Evolutionary conservation across 257 asterid genomes (phyloP).

Genomic region (Cinchona pubescens): DNA sequence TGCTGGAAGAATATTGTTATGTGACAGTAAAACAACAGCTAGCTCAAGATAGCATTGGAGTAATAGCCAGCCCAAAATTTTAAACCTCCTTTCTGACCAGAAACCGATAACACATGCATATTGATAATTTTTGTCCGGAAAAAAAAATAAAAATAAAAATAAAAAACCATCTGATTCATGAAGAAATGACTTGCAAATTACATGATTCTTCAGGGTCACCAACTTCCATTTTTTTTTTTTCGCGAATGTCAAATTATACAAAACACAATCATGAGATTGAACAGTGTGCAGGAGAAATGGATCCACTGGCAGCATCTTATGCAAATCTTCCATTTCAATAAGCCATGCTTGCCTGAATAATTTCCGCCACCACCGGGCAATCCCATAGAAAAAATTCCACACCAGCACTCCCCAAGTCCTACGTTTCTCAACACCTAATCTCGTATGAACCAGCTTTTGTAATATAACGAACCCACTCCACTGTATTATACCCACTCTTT

Average conservation of each 20-base stretch:
- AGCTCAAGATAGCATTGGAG: neutral
- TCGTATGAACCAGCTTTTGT: slow-evolving; percentile 98
- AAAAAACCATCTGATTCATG: neutral
- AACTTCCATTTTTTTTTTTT: neutral
- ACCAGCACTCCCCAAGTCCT: slow-evolving; percentile 13
- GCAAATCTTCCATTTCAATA: neutral
- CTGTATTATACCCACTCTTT: slow-evolving; percentile 98
- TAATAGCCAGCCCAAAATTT: neutral
- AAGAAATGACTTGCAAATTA: neutral
- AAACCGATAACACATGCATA: neutral
- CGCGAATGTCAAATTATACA: slow-evolving; percentile 1
- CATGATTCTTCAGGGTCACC: neutral
- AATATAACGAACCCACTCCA: slow-evolving; percentile 98
- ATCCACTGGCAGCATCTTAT: neutral
- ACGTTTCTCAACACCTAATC: slow-evolving; percentile 65
- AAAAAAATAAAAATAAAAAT: too few species aligned
- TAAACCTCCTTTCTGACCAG: neutral
- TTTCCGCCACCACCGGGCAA: neutral
- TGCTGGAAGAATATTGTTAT: too few species aligned
- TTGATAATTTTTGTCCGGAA: neutral
- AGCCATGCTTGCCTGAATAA: neutral
- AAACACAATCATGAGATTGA: neutral
- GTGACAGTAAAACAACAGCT: neutral
- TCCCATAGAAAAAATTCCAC: neutral
- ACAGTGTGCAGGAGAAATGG: neutral